Percentiles rank a stretch among this genome's conserved stretches.
phyloP scores from a whole-genome alignment of 371 early-diverging fungal species.

The Apophysomyces variabilis region DNA sequence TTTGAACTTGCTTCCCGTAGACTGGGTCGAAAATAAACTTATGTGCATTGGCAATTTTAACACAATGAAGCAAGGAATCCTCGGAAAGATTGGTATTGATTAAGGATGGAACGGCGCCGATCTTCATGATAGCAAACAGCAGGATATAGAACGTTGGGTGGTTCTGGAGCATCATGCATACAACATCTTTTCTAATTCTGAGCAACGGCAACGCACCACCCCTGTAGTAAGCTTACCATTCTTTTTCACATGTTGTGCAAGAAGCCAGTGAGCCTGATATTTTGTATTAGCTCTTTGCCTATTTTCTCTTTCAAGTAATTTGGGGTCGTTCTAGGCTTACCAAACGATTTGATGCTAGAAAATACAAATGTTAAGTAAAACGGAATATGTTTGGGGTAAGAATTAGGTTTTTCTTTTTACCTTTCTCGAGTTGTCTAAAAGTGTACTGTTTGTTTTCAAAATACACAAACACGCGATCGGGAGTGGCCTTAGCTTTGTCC shows the following conservation, averaged over 20 bases:
- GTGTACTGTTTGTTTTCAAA: constrained; percentile 40
- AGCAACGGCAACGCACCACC: neutral
- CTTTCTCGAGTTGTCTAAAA: constrained; percentile 31
- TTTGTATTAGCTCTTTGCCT: constrained; percentile 8
- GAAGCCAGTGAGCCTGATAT: constrained; percentile 32
- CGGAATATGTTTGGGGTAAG: neutral
- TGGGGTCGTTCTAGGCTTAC: constrained; percentile 7
- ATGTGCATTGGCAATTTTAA: constrained; percentile 31
- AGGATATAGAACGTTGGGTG: constrained; percentile 38
- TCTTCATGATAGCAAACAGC: constrained; percentile 35
- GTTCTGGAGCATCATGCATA: constrained; percentile 44
- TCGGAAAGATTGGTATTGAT: constrained; percentile 41
- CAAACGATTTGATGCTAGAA: constrained; percentile 22
- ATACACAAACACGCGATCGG: constrained; percentile 25
- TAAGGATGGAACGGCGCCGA: constrained; percentile 37
- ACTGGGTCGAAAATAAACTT: constrained; percentile 37
- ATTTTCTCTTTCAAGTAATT: neutral
- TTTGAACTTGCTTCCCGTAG: constrained; percentile 28
- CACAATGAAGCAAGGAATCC: constrained; percentile 35
- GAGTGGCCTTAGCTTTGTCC: constrained; percentile 28
- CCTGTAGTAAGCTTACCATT: constrained; percentile 17
- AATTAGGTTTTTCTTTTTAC: constrained; percentile 13
- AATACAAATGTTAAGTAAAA: neutral
- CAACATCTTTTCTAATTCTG: constrained; percentile 26
- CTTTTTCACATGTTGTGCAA: constrained; percentile 26